Evolutionary conservation across 805 yeast species (phyloP).

Genomic region (Ogataea glucozyma): DNA sequence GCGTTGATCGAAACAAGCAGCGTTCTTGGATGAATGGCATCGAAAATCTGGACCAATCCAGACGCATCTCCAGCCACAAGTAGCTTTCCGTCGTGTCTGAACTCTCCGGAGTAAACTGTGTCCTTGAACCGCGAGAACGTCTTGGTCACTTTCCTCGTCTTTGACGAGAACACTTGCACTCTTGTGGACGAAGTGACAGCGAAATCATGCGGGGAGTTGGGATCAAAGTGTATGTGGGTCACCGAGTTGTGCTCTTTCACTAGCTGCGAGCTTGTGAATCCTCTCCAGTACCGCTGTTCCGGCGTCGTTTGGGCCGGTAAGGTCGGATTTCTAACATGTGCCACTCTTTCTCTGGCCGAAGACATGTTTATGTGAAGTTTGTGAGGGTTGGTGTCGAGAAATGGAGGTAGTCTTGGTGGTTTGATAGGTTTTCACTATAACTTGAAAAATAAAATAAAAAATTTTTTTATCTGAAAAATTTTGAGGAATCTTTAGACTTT

Average conservation of each 20-base stretch:
- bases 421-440: too few species aligned
- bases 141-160: slow-evolving; percentile 86
- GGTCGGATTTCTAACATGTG: slow-evolving; percentile 67
- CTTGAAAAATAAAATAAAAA: background rate
- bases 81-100: slow-evolving; percentile 86
- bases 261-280: slow-evolving; percentile 78
- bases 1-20: slow-evolving; percentile 80
- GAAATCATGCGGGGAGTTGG: slow-evolving; percentile 82
- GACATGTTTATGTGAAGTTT: slow-evolving; percentile 60
- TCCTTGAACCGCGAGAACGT: slow-evolving; percentile 89
- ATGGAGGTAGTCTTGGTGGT: background rate
- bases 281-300: slow-evolving; percentile 93
- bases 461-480: background rate
- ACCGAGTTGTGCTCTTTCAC: slow-evolving; percentile 94
- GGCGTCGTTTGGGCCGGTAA: slow-evolving; percentile 85
- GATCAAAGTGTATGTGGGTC: slow-evolving; percentile 84
- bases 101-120: slow-evolving; percentile 88
- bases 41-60: slow-evolving; percentile 89
- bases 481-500: background rate
- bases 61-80: slow-evolving; percentile 94
- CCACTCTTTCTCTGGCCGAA: slow-evolving; percentile 63
- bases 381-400: background rate
- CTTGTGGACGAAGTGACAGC: slow-evolving; percentile 91
- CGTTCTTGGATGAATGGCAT: slow-evolving; percentile 71
- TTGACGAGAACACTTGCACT: slow-evolving; percentile 90